Percentiles rank a stretch among this genome's conserved stretches.
Conservation (phyloP, 2,329 filamentous ascomycete species). For the Dothideomycetes sp. region DNA sequence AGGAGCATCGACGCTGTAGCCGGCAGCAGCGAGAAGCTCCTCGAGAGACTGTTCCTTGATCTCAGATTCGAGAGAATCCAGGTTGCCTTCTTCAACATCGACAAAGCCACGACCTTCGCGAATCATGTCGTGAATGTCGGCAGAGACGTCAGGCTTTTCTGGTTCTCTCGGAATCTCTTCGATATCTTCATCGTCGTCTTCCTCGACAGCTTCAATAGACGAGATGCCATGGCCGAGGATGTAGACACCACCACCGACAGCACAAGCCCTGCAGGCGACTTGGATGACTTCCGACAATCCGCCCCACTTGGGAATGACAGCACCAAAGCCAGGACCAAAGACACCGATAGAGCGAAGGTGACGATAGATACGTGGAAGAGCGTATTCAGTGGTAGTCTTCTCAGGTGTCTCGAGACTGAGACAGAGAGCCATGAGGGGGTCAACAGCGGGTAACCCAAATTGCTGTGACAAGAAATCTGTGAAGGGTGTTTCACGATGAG, state of each 20-base stretch:
- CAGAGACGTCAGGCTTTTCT: slow-evolving; percentile 2
- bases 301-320: slow-evolving; percentile 87
- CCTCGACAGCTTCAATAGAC: slow-evolving; percentile 24
- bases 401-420: slow-evolving; percentile 54
- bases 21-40: slow-evolving; percentile 13
- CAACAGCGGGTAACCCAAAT: slow-evolving; percentile 56
- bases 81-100: slow-evolving; percentile 3
- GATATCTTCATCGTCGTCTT: slow-evolving; percentile 14
- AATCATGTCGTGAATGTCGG: slow-evolving; percentile 9
- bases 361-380: slow-evolving; percentile 62
- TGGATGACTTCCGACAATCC: slow-evolving; percentile 82
- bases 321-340: slow-evolving; percentile 82
- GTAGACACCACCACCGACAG: slow-evolving; percentile 85
- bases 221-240: slow-evolving; percentile 64
- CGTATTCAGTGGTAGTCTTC: slow-evolving; percentile 54
- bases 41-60: slow-evolving; percentile 13
- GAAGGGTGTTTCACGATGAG: slow-evolving; percentile 47
- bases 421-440: slow-evolving; percentile 60
- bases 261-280: slow-evolving; percentile 80
- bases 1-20: slow-evolving; percentile 10
- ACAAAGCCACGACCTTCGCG: slow-evolving; percentile 6
- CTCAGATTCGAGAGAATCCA: slow-evolving; percentile 8
- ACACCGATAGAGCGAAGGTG: slow-evolving; percentile 80
- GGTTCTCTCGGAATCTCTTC: slow-evolving; percentile 9
- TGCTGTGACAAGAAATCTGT: slow-evolving; percentile 47